A percentile compares a stretch with the other conserved stretches of the same genome.
phyloP scores from a whole-genome alignment of 805 yeast genomes.

The Pichia pseudocactophila region DNA sequence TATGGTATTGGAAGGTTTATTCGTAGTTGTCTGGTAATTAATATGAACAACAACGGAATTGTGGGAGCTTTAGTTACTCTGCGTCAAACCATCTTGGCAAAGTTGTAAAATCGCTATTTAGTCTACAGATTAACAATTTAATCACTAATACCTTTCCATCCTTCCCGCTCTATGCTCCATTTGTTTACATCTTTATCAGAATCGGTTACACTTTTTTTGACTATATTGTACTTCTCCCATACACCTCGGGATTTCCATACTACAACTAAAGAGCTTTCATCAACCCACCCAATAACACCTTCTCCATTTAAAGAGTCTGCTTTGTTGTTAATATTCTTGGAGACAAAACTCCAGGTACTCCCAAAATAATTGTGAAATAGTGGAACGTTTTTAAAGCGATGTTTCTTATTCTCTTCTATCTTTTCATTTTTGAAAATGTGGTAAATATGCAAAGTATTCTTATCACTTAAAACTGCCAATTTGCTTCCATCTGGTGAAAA shows the following conservation, averaged over 20 bases:
- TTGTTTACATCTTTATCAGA: slow-evolving; percentile 7
- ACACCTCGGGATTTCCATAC: slow-evolving; percentile 66
- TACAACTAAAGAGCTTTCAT: slow-evolving; percentile 62
- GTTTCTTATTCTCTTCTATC: slow-evolving; percentile 35
- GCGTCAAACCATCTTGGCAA: too few relatives aligned
- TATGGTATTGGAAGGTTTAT: too few relatives aligned
- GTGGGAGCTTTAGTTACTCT: too few relatives aligned
- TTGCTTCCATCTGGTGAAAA: slow-evolving; percentile 70
- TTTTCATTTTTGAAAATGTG: slow-evolving; percentile 5
- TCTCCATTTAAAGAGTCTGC: slow-evolving; percentile 24
- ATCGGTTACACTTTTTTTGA: slow-evolving; percentile 34
- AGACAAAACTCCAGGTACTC: slow-evolving; percentile 83
- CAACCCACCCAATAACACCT: slow-evolving; percentile 67
- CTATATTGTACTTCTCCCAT: slow-evolving; percentile 81
- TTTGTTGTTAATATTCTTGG: slow-evolving; percentile 42
- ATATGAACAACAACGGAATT: too few relatives aligned
- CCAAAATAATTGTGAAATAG: slow-evolving; percentile 57
- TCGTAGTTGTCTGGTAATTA: too few relatives aligned
- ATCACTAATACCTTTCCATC: slow-evolving; percentile 62
- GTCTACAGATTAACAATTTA: too few relatives aligned
- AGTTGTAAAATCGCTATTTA: too few relatives aligned
- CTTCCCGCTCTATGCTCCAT: slow-evolving; percentile 35
- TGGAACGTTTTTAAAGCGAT: slow-evolving; percentile 55
- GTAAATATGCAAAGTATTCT: slow-evolving; percentile 81
- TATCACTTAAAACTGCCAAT: slow-evolving; percentile 82